Conservation (phyloP, 1,139 yeast species). For the Blastobotrys raffinosifermentans region DNA sequence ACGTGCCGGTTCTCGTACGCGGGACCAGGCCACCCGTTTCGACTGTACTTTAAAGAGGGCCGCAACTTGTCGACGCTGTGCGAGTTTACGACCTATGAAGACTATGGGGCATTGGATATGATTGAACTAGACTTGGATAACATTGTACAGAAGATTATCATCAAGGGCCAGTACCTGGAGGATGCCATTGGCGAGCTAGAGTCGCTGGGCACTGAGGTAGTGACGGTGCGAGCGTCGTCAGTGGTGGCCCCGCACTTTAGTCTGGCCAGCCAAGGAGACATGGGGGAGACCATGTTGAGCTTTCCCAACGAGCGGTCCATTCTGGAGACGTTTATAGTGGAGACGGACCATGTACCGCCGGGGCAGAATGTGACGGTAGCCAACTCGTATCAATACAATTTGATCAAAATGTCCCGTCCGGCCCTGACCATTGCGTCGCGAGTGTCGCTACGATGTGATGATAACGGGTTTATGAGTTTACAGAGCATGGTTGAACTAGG, state of each 20-base stretch:
- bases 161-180: slow-evolving; percentile 59
- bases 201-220: slow-evolving; percentile 55
- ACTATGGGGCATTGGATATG: slow-evolving; percentile 16
- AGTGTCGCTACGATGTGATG: slow-evolving; percentile 30
- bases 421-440: slow-evolving; percentile 29
- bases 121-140: slow-evolving; percentile 40
- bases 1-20: slow-evolving; percentile 37
- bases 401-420: slow-evolving; percentile 24
- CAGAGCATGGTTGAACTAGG: slow-evolving; percentile 29
- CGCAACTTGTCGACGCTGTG: slow-evolving; percentile 58
- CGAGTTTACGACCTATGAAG: slow-evolving; percentile 54
- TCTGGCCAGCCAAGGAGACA: slow-evolving; percentile 59
- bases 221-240: slow-evolving; percentile 44
- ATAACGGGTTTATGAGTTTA: slow-evolving; percentile 27
- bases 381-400: slow-evolving; percentile 26
- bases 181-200: slow-evolving; percentile 63
- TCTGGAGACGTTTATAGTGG: slow-evolving; percentile 44
- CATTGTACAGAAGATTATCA: slow-evolving; percentile 56
- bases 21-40: slow-evolving; percentile 60
- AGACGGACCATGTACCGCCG: slow-evolving; percentile 9
- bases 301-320: slow-evolving; percentile 45
- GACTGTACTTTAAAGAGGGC: slow-evolving; percentile 66
- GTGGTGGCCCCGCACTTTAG: slow-evolving; percentile 25
- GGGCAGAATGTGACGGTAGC: slow-evolving; percentile 15
- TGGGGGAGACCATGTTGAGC: slow-evolving; percentile 63